Percentiles rank a stretch among this genome's conserved stretches.
These are phyloP conservation scores for Apiospora kogelbergensis DNA, from an alignment of 2,329 filamentous ascomycete species.

Conservation along the genomic window DNA sequence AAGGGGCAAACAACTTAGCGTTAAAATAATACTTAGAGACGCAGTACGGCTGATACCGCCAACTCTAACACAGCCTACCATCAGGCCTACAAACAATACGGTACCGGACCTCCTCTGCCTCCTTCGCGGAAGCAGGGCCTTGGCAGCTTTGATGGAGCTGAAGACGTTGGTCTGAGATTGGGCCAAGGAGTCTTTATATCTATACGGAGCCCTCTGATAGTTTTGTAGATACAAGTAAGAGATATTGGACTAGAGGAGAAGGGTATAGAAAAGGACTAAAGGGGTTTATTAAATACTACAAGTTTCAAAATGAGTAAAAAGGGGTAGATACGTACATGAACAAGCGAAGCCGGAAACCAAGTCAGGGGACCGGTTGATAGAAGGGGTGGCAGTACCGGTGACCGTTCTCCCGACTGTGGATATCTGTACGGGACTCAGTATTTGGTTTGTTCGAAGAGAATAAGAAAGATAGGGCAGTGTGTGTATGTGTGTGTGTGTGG, in stretches of 20 bases:
- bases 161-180: constrained; percentile 22
- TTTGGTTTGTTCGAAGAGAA: no score
- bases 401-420: background rate
- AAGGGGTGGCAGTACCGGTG: background rate
- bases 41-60: constrained; percentile 17
- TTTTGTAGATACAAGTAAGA: background rate
- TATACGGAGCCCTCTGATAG: background rate
- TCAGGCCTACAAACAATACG: constrained; percentile 20
- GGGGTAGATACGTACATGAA: background rate
- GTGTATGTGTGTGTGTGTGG: no score
- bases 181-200: constrained; percentile 5
- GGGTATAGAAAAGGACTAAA: background rate
- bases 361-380: background rate
- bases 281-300: no score
- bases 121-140: constrained; percentile 17
- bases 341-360: constrained; percentile 15
- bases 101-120: constrained; percentile 16
- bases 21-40: constrained; percentile 21
- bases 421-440: no score
- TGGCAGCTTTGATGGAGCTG: constrained; percentile 17
- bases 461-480: no score
- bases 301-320: background rate
- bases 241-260: background rate
- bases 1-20: constrained; percentile 9
- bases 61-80: constrained; percentile 18